A percentile compares a stretch with the other conserved stretches of the same genome.
These are phyloP conservation scores for Pyrenochaeta sp. DNA, from an alignment of 2,329 filamentous ascomycete genomes.

Conservation along the genomic window DNA sequence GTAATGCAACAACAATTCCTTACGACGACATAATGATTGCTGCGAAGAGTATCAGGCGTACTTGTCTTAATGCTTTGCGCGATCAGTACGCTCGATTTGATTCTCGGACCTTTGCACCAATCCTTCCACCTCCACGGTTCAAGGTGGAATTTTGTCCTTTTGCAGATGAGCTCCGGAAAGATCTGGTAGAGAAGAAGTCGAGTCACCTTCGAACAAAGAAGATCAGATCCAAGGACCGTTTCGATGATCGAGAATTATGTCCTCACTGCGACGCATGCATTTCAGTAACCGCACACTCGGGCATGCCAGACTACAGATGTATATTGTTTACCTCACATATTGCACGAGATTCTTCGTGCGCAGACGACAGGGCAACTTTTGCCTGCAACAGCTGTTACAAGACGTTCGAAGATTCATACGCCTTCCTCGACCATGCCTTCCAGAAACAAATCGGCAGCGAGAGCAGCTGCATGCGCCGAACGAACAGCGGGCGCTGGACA, in stretches of 20 bases:
- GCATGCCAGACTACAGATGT: conserved; percentile 37
- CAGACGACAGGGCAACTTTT: conserved; percentile 33
- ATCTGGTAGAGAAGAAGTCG: conserved; percentile 22
- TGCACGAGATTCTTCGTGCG: conserved; percentile 6
- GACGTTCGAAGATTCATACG: conserved; percentile 43
- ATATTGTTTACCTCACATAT: conserved; percentile 43
- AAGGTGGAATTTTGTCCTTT: conserved; percentile 44
- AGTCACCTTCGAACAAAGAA: conserved; percentile 37
- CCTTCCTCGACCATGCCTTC: conserved; percentile 45
- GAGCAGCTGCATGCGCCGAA: conserved; percentile 34
- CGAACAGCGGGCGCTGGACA: conserved; percentile 19
- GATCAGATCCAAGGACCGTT: conserved; percentile 31
- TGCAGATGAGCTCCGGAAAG: conserved; percentile 36
- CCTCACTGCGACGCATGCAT: conserved; percentile 41
- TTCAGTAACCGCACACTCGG: conserved; percentile 40
- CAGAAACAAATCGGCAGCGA: conserved; percentile 45
- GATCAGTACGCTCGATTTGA: conserved; percentile 38
- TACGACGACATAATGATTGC: conserved; percentile 39
- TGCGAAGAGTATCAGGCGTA: conserved; percentile 41
- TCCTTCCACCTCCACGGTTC: conserved; percentile 45
- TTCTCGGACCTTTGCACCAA: conserved; percentile 20
- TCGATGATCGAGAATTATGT: conserved; percentile 45
- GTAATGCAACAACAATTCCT: conserved; percentile 25
- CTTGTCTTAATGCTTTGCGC: conserved; percentile 37
- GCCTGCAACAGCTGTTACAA: conserved; percentile 48